Evolutionary conservation across 805 yeast genomes (phyloP).

Genomic region (Isabelozyma heimii): DNA sequence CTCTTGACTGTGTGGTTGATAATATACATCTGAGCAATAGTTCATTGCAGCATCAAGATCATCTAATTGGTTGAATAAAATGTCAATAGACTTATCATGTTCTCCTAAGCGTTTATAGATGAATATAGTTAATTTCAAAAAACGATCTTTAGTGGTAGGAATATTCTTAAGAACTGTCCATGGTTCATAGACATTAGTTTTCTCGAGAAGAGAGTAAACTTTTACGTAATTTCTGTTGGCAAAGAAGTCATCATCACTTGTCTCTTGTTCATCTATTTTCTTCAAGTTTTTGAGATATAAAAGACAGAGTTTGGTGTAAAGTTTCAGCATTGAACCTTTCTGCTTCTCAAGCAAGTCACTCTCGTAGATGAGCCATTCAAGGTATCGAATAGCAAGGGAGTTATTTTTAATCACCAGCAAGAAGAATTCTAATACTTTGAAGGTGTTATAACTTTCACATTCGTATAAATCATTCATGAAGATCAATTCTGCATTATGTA

Average conservation of each 20-base stretch:
- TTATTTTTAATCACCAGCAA: constrained; percentile 17
- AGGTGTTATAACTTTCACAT: constrained; percentile 55
- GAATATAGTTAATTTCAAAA: constrained; percentile 49
- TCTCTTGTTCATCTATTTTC: constrained; percentile 2
- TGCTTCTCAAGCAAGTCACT: constrained; percentile 26
- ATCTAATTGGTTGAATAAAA: constrained; percentile 54
- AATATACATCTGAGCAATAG: constrained; percentile 55
- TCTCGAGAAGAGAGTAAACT: constrained; percentile 28
- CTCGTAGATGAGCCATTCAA: constrained; percentile 40
- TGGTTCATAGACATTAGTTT: constrained; percentile 32
- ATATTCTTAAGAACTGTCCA: constrained; percentile 32
- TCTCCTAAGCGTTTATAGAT: constrained; percentile 58
- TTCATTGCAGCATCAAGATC: constrained; percentile 58
- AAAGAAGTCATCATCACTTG: constrained; percentile 10
- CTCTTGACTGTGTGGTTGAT: constrained; percentile 24
- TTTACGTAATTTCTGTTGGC: constrained; percentile 22
- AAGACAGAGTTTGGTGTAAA: constrained; percentile 34
- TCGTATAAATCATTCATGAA: constrained; percentile 66
- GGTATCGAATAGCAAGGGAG: constrained; percentile 38
- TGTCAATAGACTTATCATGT: constrained; percentile 61
- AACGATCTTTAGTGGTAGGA: constrained; percentile 29
- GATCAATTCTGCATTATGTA: constrained; percentile 41
- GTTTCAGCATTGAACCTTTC: constrained; percentile 17
- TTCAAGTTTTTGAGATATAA: constrained; percentile 27
- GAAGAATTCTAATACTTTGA: constrained; percentile 54